Evolutionary conservation across 2,329 filamentous ascomycete genomes (phyloP).

Genomic region (Xylogone sp.): DNA sequence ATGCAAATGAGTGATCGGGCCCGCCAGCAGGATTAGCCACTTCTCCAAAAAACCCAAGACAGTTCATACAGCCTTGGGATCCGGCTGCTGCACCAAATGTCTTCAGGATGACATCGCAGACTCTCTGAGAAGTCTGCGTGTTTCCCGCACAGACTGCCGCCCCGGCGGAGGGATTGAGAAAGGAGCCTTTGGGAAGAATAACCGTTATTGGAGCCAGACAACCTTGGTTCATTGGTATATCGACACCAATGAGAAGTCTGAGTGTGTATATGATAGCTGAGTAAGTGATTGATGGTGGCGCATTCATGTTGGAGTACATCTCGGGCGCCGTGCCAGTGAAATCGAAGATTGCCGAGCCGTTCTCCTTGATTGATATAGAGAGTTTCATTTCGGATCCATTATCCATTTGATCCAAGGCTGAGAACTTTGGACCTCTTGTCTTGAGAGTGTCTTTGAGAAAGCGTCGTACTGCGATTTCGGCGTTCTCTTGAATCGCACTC

Average conservation of each 20-base stretch:
- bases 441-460: conserved; percentile 66
- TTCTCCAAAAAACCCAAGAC: conserved; percentile 76
- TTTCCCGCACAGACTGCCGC: conserved; percentile 80
- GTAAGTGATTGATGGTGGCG: conserved; percentile 73
- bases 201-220: conserved; percentile 72
- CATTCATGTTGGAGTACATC: conserved; percentile 72
- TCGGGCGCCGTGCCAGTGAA: conserved; percentile 72
- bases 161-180: conserved; percentile 67
- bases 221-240: conserved; percentile 83
- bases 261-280: conserved; percentile 81
- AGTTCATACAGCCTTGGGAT: conserved; percentile 75
- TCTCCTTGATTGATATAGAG: conserved; percentile 64
- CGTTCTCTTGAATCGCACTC: conserved; percentile 73
- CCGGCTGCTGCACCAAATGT: conserved; percentile 75
- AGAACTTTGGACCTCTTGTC: conserved; percentile 62
- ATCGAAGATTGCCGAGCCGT: conserved; percentile 71
- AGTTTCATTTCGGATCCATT: conserved; percentile 72
- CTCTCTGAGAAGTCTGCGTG: conserved; percentile 70
- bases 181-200: conserved; percentile 61
- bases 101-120: conserved; percentile 76
- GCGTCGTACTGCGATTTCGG: conserved; percentile 66
- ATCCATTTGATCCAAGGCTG: conserved; percentile 76
- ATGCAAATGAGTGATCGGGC: conserved; percentile 71
- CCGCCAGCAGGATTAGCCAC: conserved; percentile 54
- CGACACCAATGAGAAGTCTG: conserved; percentile 69